A percentile compares a stretch with the other conserved stretches of the same genome.
phyloP scores from a whole-genome alignment of 2,329 filamentous ascomycete species.

The Microdochium trichocladiopsis region DNA sequence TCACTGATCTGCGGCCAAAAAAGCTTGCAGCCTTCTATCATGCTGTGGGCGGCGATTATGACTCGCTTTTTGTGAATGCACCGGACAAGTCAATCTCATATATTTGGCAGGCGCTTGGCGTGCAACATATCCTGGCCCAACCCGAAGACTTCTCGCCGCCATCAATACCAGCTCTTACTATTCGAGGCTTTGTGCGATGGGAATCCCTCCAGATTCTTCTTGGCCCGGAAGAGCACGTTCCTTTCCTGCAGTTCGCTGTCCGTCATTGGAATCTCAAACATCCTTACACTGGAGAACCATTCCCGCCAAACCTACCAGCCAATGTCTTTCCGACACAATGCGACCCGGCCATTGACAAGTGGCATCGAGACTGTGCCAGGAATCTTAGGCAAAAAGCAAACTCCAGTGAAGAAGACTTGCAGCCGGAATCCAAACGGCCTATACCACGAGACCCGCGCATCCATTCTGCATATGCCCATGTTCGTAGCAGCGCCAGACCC shows the following conservation, averaged over 20 bases:
- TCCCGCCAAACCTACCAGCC: conserved; percentile 51
- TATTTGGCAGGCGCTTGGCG: conserved; percentile 88
- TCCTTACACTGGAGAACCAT: conserved; percentile 63
- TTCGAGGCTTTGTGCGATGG: conserved; percentile 85
- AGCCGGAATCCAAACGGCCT: conserved; percentile 5
- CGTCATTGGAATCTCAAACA: conserved; percentile 69
- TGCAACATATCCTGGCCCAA: conserved; percentile 74
- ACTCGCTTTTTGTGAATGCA: conserved; percentile 71
- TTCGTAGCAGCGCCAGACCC: conserved; percentile 12
- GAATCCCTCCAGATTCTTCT: conserved; percentile 86
- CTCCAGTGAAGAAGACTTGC: conserved; percentile 23
- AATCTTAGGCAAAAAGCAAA: conserved; percentile 57
- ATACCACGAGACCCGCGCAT: conserved; percentile 16
- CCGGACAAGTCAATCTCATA: conserved; percentile 73
- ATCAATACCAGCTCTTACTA: conserved; percentile 74
- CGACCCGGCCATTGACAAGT: conserved; percentile 74
- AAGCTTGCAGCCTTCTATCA: conserved; percentile 76
- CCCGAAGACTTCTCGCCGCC: conserved; percentile 71
- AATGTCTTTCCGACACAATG: conserved; percentile 64
- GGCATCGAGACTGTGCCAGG: conserved; percentile 75
- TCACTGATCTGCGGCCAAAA: conserved; percentile 49
- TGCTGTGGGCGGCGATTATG: conserved; percentile 67
- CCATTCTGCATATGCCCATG: conserved; percentile 21
- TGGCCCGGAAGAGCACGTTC: conserved; percentile 80
- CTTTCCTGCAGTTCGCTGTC: conserved; percentile 75